Evolutionary conservation across 305 asterid genomes (phyloP), one percentile per base, ranked within the genome.

Genomic region (Fraxinus sp.): DNA sequence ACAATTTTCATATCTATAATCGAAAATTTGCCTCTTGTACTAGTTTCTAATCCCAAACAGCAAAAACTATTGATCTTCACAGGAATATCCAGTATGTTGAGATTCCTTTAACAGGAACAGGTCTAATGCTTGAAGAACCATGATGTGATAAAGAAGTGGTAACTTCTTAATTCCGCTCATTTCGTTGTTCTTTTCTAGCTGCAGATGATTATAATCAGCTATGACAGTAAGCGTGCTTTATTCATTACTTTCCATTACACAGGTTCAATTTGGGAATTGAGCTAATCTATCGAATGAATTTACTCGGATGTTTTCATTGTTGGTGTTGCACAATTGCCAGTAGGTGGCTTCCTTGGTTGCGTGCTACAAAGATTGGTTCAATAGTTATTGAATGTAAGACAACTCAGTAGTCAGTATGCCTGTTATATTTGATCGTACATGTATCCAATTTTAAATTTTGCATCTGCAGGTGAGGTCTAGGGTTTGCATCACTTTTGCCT

Each of bases 281-380:
- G 30, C 82, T 33, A 39, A 85, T 75, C 30, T 2, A 20, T 64
- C 83, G 26, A 73, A 85, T 78, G 52, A 86, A 43, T 68, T 82
- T 75, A 16, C 77, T 24, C 94, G 91, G 98, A 94, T 94, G 97
- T 93, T 70, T 94, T 97, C 87, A 88, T 96, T 83, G 97, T 94
- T 72, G 98, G 99, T 79, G 91, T 93, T 89, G 98, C 98, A 52
- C 88, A 97, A 90, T 94, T 97, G 5, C 98, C 98, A 28, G 82
- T 94, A 82, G 99, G 99, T 18, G 71, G 91, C 80, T 91, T 96
- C 37, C 97, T 96, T 81, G 97, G 98, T 81, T 96, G 77, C 88
- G 95, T 57, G 97, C 98, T 74, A 93, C 98, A 24, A 88, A 94
- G 86, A 97, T 94, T 75, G 98, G 98, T 82, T 93, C 99, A 62